phyloP scores from a whole-genome alignment of 306 rosid genomes.

The Cucurbita argyrosperma region DNA sequence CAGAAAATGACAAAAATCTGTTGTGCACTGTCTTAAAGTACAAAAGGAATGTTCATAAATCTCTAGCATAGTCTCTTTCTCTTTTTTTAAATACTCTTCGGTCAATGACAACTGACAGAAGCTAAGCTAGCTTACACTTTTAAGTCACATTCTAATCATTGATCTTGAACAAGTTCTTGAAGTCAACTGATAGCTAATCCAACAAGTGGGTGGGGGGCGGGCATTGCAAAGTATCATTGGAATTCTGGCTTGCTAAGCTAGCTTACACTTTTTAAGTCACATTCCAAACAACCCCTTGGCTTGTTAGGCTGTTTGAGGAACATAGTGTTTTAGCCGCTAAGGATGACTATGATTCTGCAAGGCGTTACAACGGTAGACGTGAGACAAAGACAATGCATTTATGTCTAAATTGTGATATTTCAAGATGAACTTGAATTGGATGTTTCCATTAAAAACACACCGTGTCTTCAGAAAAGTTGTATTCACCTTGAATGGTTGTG shows the following conservation, averaged over 20 bases:
- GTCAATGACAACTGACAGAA: conserved; percentile 1
- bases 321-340: background rate
- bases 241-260: background rate
- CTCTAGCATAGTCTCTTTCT: background rate
- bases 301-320: background rate
- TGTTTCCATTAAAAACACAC: background rate
- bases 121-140: conserved; percentile 1
- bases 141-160: background rate
- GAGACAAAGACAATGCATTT: background rate
- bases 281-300: background rate
- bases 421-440: background rate
- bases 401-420: background rate
- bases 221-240: background rate
- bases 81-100: background rate
- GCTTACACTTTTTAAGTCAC: too few species aligned
- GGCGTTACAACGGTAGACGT: background rate
- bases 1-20: background rate
- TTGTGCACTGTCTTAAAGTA: conserved; percentile 2
- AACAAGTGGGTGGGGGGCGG: background rate
- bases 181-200: background rate
- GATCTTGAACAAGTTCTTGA: background rate
- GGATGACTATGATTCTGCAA: background rate
- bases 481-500: background rate
- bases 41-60: conserved; percentile 2
- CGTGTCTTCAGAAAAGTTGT: background rate